These are phyloP conservation scores for Durio zibethinus DNA, from an alignment of 345 rosid genomes.

Conservation along the genomic window DNA sequence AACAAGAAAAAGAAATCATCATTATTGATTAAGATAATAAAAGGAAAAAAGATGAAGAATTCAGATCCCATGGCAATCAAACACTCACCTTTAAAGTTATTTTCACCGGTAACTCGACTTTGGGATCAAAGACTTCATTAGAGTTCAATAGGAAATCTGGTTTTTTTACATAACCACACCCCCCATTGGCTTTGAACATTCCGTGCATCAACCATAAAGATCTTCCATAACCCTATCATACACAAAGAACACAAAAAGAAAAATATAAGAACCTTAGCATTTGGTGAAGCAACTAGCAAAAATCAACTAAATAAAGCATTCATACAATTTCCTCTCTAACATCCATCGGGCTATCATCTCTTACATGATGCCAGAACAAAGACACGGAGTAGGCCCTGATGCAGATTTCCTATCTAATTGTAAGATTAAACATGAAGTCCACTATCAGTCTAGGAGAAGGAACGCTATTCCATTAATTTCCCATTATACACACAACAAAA, in stretches of 20 bases:
- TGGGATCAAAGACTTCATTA: slow-evolving; percentile 61
- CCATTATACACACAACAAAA: neutral
- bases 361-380: neutral
- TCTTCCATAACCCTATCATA: slow-evolving; percentile 69
- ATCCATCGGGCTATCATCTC: neutral
- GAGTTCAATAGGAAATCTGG: slow-evolving; percentile 61
- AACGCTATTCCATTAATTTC: neutral
- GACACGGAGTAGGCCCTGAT: neutral
- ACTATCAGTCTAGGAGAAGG: neutral
- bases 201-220: slow-evolving; percentile 93
- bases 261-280: neutral
- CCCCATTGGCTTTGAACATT: slow-evolving; percentile 88
- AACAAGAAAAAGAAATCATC: neutral
- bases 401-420: neutral
- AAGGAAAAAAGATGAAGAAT: neutral
- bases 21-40: neutral
- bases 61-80: neutral
- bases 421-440: neutral
- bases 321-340: neutral
- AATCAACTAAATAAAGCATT: neutral
- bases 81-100: slow-evolving; percentile 65
- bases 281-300: neutral
- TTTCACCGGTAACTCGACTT: slow-evolving; percentile 40
- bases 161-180: slow-evolving; percentile 86
- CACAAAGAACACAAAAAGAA: neutral